Evolutionary conservation across 2,329 filamentous ascomycete species (phyloP).

Genomic region (Penicillium nordicum): DNA sequence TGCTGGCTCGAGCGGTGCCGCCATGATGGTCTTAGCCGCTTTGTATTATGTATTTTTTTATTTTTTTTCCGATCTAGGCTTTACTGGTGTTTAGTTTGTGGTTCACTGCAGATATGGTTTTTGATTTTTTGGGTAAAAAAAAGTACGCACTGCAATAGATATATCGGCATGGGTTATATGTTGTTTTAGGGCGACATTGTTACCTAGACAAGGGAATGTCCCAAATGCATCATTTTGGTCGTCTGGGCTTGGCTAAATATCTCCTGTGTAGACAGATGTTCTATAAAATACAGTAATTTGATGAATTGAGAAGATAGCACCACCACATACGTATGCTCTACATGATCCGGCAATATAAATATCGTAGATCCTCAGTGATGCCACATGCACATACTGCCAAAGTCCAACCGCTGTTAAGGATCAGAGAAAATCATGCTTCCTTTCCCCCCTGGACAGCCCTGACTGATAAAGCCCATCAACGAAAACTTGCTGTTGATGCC

Average conservation of each 20-base stretch:
- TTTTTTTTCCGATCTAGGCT: not conserved
- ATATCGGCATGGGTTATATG: constrained; percentile 1
- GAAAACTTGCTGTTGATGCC: too few relatives aligned
- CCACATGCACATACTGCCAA: too few relatives aligned
- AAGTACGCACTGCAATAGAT: constrained; percentile 13
- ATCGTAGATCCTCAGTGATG: too few relatives aligned
- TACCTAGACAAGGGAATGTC: not conserved
- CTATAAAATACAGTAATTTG: not conserved
- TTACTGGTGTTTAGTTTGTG: not conserved
- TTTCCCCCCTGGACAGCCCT: too few relatives aligned
- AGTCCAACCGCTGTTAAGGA: too few relatives aligned
- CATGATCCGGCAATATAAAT: too few relatives aligned
- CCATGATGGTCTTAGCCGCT: constrained; percentile 22
- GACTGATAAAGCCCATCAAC: too few relatives aligned
- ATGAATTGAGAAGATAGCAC: too few relatives aligned
- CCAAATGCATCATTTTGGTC: not conserved
- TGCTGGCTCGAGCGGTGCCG: constrained; percentile 44
- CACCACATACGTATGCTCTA: too few relatives aligned
- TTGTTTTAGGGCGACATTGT: not conserved
- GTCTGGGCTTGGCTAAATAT: not conserved
- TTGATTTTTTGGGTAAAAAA: not conserved
- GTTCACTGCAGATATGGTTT: constrained; percentile 17
- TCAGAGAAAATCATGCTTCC: too few relatives aligned
- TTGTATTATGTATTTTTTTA: constrained; percentile 20
- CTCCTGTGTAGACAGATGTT: not conserved